Base-by-base conservation (phyloP, 176 grass and related monocot species). In the Tillandsia leiboldiana region DNA sequence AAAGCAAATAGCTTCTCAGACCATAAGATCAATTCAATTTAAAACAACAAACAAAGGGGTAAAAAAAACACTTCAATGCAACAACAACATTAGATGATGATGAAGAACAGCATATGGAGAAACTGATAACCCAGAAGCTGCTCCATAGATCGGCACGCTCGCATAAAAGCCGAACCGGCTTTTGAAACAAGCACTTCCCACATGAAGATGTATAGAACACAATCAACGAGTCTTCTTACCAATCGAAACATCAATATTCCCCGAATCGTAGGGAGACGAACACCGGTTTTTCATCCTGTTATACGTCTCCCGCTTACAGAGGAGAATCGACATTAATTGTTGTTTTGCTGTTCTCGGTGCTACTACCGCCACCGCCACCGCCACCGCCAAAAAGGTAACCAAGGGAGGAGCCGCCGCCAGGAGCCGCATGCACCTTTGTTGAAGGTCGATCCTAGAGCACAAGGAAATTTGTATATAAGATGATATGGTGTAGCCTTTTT, bases 401-500 rank as follows among this genome's bases (percentile, higher is more conserved):
- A 0, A 90, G 83, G 23, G 87, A 83, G 10, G 83, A 90, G 26
- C 83, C 65, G 10, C 87, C 83, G 52, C 87, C 87, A 0, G 83
- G 87, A 59, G 83, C 83, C 1, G 87, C 87, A 51, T 90, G 87
- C 67, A 90, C 87, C 83, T 90, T 90, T 23, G 83, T 90, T 7
- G 83, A 90, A 10, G 83, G 87, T 0, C 87, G 87, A 26, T 90
- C 87, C 87, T 90, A 73, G 17, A 61, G 15, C 22, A 61, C n/a
- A 23, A 23, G 17, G 10, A 61, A 61, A 7, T 56, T 56, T 5
- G 33, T 7, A 7, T 42, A 42, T 42, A 42, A 42, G 33, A 42
- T 42, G 33, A 42, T 42, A 42, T 42, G 33, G 5, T 42, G 33
- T 42, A 42, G 33, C 33, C 6, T 42, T 42, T 42, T 42, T 42